Percentiles rank a stretch among this genome's conserved stretches.
Conservation (phyloP, 306 rosid genomes). For the Quercus cerris region DNA sequence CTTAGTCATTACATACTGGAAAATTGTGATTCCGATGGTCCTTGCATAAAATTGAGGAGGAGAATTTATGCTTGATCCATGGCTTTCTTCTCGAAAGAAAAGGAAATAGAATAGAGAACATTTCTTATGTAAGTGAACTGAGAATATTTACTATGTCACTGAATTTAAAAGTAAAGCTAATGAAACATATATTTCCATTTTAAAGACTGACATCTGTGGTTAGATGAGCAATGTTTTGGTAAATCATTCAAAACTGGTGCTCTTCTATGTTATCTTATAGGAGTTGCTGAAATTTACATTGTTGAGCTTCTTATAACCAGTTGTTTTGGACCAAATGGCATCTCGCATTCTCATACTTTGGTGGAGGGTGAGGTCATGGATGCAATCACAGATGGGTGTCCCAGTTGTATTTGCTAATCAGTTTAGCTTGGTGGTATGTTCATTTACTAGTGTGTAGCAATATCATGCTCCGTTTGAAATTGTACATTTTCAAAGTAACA, state of each 20-base stretch:
- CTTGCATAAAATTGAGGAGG: constrained; percentile 9
- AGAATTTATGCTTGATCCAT: constrained; percentile 9
- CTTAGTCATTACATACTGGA: constrained; percentile 6
- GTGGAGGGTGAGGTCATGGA: neutral
- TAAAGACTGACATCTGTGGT: neutral
- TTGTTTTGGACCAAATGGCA: neutral
- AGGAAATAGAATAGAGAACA: neutral
- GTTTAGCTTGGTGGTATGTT: too few species aligned
- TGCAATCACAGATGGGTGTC: neutral
- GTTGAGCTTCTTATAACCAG: neutral
- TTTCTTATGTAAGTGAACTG: neutral
- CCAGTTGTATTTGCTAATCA: neutral
- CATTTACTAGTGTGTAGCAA: too few species aligned
- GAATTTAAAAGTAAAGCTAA: neutral
- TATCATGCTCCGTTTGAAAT: too few species aligned
- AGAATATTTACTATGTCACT: neutral
- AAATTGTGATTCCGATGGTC: constrained; percentile 10
- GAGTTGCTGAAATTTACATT: neutral
- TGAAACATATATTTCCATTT: neutral
- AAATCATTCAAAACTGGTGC: neutral
- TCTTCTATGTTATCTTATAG: neutral
- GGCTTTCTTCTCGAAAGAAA: constrained; percentile 16
- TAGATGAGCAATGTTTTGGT: neutral
- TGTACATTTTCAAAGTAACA: too few species aligned
- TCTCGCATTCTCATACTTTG: neutral